Base-by-base conservation (phyloP, 176 grass and related monocot genomes). In the Aegilops longissima region DNA sequence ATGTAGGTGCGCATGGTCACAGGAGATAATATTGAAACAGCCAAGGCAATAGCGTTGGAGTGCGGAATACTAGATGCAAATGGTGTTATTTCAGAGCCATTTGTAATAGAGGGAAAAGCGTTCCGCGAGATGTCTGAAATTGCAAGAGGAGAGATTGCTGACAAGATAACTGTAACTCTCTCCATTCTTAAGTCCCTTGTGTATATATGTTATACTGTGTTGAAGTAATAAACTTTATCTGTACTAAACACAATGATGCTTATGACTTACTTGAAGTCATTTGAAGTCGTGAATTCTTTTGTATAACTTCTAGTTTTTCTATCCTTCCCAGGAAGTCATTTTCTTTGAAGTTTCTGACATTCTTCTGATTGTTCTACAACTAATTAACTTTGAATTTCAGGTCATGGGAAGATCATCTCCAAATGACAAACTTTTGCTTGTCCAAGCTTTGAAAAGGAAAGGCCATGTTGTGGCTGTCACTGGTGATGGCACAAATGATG, bases 331-430 rank as follows among this genome's bases (percentile, higher is more conserved):
- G 17, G 24, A 44, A 47, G 31, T 73, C 45, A 12, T 49, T 65
- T 88, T 76, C 45, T 45, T 21, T 12, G 71, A 61, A 58, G 64
- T 52, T 27, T 12, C 69, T 52, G 18, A 21, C 12, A 58, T 78
- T 74, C 76, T 73, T 80, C 29, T 83, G 10, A 52, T 54, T 70
- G 30, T 61, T 35, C 5, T 27, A 84, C 31, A 89, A 68, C 61
- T 85, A 80, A 91, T 81, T 75, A 77, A 68, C 76, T 89, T 82
- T 83, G 47, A 54, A 79, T 87, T 86, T 79, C 77, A 95, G 93
- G 96, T 98, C 54, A 98, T 98, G 96, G 96, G 93, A 54, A 89
- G 96, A 70, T 98, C 92, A n/a, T 98, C 96, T 49, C 96, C 96
- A 71, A 98, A 91, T 77, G 93, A 98, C 86, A 98, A 98, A 84